A percentile compares a stretch with the other conserved stretches of the same genome.
Conservation (phyloP, 129 eudicot species). For the Deinandra increscens region DNA sequence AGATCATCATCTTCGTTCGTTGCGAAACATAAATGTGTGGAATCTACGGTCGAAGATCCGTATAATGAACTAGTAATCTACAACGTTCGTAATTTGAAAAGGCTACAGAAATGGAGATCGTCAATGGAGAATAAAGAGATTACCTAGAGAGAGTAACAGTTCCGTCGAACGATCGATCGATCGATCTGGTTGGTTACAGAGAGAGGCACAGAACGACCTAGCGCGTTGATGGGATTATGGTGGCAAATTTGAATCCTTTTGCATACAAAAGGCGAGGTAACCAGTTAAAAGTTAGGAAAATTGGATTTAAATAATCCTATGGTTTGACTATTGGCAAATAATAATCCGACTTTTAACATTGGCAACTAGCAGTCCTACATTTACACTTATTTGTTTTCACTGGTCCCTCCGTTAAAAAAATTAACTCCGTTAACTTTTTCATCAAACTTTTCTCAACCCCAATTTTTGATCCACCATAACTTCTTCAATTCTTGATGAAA, state of each 20-base stretch:
- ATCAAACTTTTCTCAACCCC: no score
- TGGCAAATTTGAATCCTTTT: slow-evolving; percentile 32
- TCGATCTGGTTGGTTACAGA: neutral
- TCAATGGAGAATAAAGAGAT: neutral
- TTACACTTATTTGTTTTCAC: no score
- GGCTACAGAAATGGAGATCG: slow-evolving; percentile 2
- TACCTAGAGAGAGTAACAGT: slow-evolving; percentile 16
- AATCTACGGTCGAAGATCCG: slow-evolving; percentile 11
- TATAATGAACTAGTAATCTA: slow-evolving; percentile 9
- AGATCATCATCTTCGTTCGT: slow-evolving; percentile 6
- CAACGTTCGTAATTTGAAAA: neutral
- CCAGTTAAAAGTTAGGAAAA: no score
- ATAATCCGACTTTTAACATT: no score
- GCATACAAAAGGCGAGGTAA: neutral
- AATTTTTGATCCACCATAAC: no score
- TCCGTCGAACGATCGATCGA: slow-evolving; percentile 2
- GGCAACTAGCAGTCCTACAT: no score
- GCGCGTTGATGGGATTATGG: slow-evolving; percentile 20
- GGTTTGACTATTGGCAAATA: no score
- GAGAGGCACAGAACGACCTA: slow-evolving; percentile 4
- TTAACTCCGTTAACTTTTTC: no score
- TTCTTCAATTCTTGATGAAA: no score
- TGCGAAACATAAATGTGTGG: neutral
- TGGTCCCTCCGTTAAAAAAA: no score
- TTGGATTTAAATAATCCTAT: no score